Conservation (phyloP, 257 asterid species). For the Primulina huaijiensis region DNA sequence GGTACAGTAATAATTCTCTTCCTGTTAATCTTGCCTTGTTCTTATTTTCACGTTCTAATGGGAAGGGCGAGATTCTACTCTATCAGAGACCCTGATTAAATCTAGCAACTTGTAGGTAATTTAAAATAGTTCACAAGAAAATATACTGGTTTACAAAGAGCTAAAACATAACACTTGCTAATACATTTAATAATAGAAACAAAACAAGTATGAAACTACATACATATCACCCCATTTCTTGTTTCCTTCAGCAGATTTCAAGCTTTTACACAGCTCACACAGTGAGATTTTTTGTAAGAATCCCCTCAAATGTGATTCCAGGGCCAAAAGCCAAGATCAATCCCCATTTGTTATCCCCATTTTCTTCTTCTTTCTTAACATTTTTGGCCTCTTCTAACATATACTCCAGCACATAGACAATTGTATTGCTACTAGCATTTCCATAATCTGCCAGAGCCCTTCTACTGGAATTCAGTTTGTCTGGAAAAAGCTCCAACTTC, state of each 20-base stretch:
- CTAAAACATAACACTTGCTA: too few relatives aligned
- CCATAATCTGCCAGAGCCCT: conserved; percentile 87
- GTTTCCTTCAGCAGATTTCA: neutral
- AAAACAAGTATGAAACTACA: neutral
- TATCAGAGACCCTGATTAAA: too few relatives aligned
- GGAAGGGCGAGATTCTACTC: too few relatives aligned
- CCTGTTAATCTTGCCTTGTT: too few relatives aligned
- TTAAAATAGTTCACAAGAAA: neutral
- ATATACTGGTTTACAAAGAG: neutral
- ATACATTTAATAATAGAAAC: too few relatives aligned
- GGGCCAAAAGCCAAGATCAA: conserved; percentile 90
- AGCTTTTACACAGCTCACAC: conserved; percentile 25
- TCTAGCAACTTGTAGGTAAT: neutral
- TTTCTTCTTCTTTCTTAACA: conserved; percentile 12
- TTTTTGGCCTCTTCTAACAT: conserved; percentile 52
- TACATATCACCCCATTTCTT: neutral
- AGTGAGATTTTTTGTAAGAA: conserved; percentile 65
- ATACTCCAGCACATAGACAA: conserved; percentile 87
- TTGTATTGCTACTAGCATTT: conserved; percentile 88
- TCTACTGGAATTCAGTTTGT: conserved; percentile 68
- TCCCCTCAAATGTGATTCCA: conserved; percentile 94
- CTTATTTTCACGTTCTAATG: too few relatives aligned
- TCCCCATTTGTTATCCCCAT: conserved; percentile 57
- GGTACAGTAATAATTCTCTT: too few relatives aligned
- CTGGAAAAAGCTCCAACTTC: conserved; percentile 58